These are phyloP conservation scores for Calcarisporium arbuscula DNA, from an alignment of 2,329 filamentous ascomycete species.

Conservation along the genomic window DNA sequence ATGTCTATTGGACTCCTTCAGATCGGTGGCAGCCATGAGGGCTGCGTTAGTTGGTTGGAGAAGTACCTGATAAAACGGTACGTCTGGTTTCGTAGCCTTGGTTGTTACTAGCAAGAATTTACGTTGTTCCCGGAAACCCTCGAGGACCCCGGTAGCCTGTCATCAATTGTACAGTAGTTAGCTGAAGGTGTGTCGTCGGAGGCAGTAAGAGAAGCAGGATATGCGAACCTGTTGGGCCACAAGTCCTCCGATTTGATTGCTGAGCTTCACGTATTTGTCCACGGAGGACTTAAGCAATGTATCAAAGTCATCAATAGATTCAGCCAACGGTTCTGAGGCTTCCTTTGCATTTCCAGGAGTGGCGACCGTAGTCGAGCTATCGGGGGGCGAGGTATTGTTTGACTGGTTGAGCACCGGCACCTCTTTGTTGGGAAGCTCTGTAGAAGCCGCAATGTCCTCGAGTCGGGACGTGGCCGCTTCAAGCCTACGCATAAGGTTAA, in stretches of 20 bases:
- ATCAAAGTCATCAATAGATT: conserved; percentile 84
- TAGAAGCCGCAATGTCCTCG: conserved; percentile 87
- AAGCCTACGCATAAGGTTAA: conserved; percentile 62
- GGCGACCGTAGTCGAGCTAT: conserved; percentile 25
- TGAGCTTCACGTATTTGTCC: conserved; percentile 70
- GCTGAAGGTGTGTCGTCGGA: not conserved
- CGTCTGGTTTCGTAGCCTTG: conserved; percentile 86
- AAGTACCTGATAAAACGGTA: conserved; percentile 63
- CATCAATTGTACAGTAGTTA: conserved; percentile 2
- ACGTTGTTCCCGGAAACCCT: conserved; percentile 76
- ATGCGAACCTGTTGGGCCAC: conserved; percentile 69
- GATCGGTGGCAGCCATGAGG: conserved; percentile 69
- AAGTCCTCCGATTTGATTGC: conserved; percentile 69
- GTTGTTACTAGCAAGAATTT: conserved; percentile 83
- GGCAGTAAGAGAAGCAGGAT: not conserved
- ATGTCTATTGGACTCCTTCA: conserved; percentile 75
- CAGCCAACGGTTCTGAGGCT: conserved; percentile 56
- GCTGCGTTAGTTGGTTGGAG: conserved; percentile 82
- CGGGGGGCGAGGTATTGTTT: conserved; percentile 24
- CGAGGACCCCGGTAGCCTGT: conserved; percentile 46
- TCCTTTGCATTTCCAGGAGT: conserved; percentile 31
- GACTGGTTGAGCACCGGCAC: conserved; percentile 38
- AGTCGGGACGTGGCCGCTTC: conserved; percentile 94
- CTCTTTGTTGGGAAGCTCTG: conserved; percentile 51
- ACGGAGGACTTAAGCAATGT: conserved; percentile 67